phyloP scores from a whole-genome alignment of 257 asterid species.

The Solanum verrucosum region DNA sequence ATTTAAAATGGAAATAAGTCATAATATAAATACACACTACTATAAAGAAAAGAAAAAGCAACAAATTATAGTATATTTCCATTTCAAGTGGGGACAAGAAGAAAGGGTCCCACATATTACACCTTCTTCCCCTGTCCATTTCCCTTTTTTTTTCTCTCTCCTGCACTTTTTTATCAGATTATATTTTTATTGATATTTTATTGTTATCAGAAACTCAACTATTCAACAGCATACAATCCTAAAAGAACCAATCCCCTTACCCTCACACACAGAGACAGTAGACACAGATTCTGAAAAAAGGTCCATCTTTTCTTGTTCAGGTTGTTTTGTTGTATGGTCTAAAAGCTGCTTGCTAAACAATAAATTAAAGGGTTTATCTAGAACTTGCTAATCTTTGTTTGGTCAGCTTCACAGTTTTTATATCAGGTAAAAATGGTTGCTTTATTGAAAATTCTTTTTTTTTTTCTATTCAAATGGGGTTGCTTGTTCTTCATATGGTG shows the following conservation, averaged over 20 bases:
- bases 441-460: background rate
- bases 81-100: background rate
- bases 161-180: background rate
- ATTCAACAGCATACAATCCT: conserved; percentile 7
- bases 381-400: background rate
- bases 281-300: background rate
- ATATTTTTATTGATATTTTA: background rate
- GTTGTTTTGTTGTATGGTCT: background rate
- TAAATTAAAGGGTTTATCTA: background rate
- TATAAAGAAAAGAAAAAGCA: background rate
- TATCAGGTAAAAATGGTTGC: conserved; percentile 2
- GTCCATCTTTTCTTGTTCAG: background rate
- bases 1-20: too few relatives aligned
- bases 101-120: background rate
- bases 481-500: background rate
- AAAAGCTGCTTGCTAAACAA: background rate
- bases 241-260: background rate
- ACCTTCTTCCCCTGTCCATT: background rate
- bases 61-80: background rate
- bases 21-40: too few relatives aligned
- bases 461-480: background rate
- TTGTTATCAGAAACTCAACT: background rate
- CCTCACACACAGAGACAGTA: background rate
- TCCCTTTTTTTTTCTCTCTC: background rate
- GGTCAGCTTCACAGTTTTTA: conserved; percentile 1